Conservation (phyloP, 2,329 filamentous ascomycete genomes). For the Aureobasidium sp. region DNA sequence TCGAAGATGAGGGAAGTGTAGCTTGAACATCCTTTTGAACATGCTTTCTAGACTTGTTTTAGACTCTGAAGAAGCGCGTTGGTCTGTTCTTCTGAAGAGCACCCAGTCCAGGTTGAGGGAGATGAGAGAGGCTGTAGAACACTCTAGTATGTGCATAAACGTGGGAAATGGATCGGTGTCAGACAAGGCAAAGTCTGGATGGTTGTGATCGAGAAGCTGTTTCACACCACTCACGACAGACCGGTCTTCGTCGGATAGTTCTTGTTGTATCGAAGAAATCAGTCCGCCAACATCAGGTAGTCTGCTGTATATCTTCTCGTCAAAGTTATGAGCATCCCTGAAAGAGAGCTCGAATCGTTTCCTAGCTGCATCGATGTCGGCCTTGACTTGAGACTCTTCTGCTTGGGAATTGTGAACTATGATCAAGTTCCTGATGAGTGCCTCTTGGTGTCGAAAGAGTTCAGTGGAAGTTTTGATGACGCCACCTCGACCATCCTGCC, state of each 20-base stretch:
- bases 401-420: not conserved
- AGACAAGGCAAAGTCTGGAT: not conserved
- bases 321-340: slow-evolving; percentile 11
- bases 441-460: slow-evolving; percentile 14
- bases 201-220: not conserved
- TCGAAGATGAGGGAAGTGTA: slow-evolving; percentile 35
- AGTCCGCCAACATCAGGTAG: not conserved
- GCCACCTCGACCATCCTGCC: slow-evolving; percentile 21
- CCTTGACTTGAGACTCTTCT: not conserved
- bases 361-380: not conserved
- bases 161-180: slow-evolving; percentile 7
- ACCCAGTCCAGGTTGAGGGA: slow-evolving; percentile 31
- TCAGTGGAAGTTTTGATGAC: not conserved
- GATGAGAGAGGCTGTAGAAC: slow-evolving; percentile 20
- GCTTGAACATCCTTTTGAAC: slow-evolving; percentile 21
- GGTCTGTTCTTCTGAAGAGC: slow-evolving; percentile 14
- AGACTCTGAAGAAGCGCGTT: not conserved
- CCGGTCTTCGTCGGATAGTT: not conserved
- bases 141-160: not conserved
- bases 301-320: slow-evolving; percentile 17
- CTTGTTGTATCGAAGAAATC: not conserved
- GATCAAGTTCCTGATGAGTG: slow-evolving; percentile 12
- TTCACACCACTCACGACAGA: not conserved
- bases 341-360: slow-evolving; percentile 8
- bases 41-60: not conserved